Conservation (phyloP, 179 eudicot species). For the Drosera spatulata region DNA sequence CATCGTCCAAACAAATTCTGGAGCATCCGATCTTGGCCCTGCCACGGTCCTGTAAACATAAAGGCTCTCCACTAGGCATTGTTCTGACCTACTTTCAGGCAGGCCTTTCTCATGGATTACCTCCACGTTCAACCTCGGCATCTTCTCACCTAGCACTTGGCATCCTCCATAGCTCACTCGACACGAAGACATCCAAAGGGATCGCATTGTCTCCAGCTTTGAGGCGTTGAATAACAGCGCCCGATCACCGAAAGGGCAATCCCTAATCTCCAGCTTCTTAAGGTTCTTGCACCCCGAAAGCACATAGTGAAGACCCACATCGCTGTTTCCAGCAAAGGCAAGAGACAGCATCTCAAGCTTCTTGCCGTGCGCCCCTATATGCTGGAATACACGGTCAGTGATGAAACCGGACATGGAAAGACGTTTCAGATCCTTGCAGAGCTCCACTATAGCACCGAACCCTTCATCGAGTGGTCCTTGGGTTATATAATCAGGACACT, state of each 20-base stretch:
- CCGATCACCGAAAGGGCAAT: constrained; percentile 87
- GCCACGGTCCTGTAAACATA: constrained; percentile 69
- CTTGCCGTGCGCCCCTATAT: constrained; percentile 76
- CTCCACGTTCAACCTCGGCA: constrained; percentile 86
- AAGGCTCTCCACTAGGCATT: constrained; percentile 59
- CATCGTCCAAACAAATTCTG: constrained; percentile 58
- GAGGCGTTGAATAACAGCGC: constrained; percentile 75
- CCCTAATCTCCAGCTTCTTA: constrained; percentile 84
- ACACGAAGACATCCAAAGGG: constrained; percentile 99
- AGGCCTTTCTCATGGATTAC: constrained; percentile 84
- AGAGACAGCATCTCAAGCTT: constrained; percentile 93
- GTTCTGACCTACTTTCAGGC: constrained; percentile 39
- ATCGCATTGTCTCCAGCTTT: constrained; percentile 99
- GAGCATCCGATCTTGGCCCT: constrained; percentile 67
- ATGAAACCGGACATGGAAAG: constrained; percentile 86
- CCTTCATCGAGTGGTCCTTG: constrained; percentile 68
- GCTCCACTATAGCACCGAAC: constrained; percentile 84
- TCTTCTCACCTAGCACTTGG: constrained; percentile 66
- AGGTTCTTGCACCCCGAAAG: constrained; percentile 81
- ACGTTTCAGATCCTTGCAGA: constrained; percentile 63
- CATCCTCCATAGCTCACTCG: constrained; percentile 81
- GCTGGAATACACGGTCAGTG: constrained; percentile 63
- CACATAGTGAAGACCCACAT: constrained; percentile 68
- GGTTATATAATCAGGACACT: constrained; percentile 68
- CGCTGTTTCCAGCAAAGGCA: constrained; percentile 90